Evolutionary conservation across 169 alveolate genomes (phyloP).

Genomic region (Babesia gibsoni): DNA sequence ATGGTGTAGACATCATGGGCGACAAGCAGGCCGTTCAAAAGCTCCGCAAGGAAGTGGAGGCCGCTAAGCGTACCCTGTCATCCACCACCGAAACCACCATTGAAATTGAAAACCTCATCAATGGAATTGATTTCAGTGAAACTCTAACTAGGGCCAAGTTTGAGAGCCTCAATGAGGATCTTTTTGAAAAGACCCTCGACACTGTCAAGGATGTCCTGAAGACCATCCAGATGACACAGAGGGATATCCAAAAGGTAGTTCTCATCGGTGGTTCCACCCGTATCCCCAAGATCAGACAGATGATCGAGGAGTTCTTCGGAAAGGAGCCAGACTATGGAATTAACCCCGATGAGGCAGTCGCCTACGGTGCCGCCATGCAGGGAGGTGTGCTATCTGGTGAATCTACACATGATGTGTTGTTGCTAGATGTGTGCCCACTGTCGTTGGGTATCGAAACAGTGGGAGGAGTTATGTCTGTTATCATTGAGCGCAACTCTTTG

Average conservation of each 20-base stretch:
- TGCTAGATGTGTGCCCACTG: slow-evolving; percentile 95
- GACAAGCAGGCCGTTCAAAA: slow-evolving; percentile 95
- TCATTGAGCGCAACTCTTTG: slow-evolving; percentile 94
- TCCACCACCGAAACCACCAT: slow-evolving; percentile 87
- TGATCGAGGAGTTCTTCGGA: slow-evolving; percentile 91
- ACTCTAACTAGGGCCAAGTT: slow-evolving; percentile 93
- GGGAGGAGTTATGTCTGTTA: slow-evolving; percentile 95
- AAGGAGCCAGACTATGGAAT: slow-evolving; percentile 91
- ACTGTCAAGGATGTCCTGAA: slow-evolving; percentile 90
- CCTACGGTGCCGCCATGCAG: slow-evolving; percentile 96
- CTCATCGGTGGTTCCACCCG: slow-evolving; percentile 96
- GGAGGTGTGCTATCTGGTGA: slow-evolving; percentile 94
- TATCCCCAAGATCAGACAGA: slow-evolving; percentile 90
- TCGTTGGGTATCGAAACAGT: slow-evolving; percentile 94
- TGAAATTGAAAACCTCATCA: slow-evolving; percentile 89
- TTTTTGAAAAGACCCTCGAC: slow-evolving; percentile 88
- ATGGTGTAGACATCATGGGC: slow-evolving; percentile 83
- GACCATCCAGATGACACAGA: slow-evolving; percentile 86
- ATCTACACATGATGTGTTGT: slow-evolving; percentile 88
- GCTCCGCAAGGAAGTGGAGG: slow-evolving; percentile 96
- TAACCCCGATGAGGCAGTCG: slow-evolving; percentile 95
- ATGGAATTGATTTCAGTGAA: slow-evolving; percentile 88
- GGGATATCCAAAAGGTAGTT: slow-evolving; percentile 94
- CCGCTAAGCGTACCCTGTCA: slow-evolving; percentile 94
- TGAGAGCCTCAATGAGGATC: slow-evolving; percentile 89